phyloP scores from a whole-genome alignment of 176 grass and related monocot genomes.

The Musa troglodytarum region DNA sequence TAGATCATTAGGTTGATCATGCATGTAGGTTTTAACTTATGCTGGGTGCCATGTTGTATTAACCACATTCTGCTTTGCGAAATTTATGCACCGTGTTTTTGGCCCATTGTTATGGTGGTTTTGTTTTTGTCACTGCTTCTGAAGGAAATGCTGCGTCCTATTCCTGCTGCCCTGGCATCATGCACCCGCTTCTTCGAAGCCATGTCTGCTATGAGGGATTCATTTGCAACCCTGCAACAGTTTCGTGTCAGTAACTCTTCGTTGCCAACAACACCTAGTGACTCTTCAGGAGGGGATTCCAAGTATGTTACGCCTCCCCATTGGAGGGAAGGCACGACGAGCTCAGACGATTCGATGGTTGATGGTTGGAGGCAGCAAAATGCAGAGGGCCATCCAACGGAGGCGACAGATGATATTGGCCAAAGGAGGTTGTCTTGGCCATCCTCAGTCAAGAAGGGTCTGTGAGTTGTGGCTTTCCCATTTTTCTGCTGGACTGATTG shows the following conservation, averaged over 20 bases:
- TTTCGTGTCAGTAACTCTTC: constrained; percentile 34
- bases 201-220: constrained; percentile 98
- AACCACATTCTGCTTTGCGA: no score
- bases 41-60: neutral
- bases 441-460: neutral
- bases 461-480: neutral
- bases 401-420: constrained; percentile 20
- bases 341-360: constrained; percentile 19
- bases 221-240: constrained; percentile 83
- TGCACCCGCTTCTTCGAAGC: constrained; percentile 98
- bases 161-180: constrained; percentile 84
- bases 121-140: constrained; percentile 1
- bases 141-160: constrained; percentile 96
- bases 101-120: neutral
- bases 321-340: constrained; percentile 28
- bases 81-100: no score
- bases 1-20: no score
- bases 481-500: neutral
- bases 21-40: neutral
- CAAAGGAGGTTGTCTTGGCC: constrained; percentile 80
- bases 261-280: constrained; percentile 33
- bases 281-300: constrained; percentile 35
- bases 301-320: constrained; percentile 15
- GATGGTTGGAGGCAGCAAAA: constrained; percentile 48
- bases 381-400: constrained; percentile 25